Percentiles rank a stretch among this genome's conserved stretches.
These are phyloP conservation scores for Naumovozyma dairenensis DNA, from an alignment of 805 yeast genomes.

Conservation along the genomic window DNA sequence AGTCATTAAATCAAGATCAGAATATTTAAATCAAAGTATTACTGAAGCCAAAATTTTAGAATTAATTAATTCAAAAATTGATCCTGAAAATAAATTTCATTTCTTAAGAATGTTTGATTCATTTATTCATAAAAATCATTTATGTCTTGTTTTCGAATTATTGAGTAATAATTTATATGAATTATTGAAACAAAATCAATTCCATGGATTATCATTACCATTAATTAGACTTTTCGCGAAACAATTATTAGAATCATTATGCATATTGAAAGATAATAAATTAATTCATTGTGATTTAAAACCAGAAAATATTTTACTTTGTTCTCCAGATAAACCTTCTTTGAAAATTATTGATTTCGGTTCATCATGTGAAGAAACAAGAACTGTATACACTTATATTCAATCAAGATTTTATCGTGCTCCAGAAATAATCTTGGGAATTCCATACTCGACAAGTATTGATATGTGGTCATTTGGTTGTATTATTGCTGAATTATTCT, in stretches of 20 bases:
- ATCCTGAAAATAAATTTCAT: slow-evolving; percentile 62
- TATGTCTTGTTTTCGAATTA: slow-evolving; percentile 87
- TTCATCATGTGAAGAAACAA: slow-evolving; percentile 85
- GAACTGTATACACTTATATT: slow-evolving; percentile 81
- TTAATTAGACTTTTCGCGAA: slow-evolving; percentile 67
- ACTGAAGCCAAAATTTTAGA: slow-evolving; percentile 85
- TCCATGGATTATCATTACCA: slow-evolving; percentile 77
- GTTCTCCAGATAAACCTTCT: slow-evolving; percentile 62
- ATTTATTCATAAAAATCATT: slow-evolving; percentile 84
- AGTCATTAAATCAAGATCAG: slow-evolving; percentile 86
- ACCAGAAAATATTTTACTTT: slow-evolving; percentile 85
- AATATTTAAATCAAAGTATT: slow-evolving; percentile 81
- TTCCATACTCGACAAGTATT: slow-evolving; percentile 85
- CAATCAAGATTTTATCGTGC: slow-evolving; percentile 90
- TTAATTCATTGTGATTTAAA: slow-evolving; percentile 93
- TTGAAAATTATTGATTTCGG: slow-evolving; percentile 95
- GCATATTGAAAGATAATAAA: slow-evolving; percentile 70
- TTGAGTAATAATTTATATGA: slow-evolving; percentile 84
- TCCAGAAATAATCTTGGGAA: slow-evolving; percentile 87
- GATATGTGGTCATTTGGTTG: slow-evolving; percentile 98
- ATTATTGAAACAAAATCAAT: slow-evolving; percentile 83
- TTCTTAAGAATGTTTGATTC: slow-evolving; percentile 75
- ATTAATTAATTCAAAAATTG: slow-evolving; percentile 60
- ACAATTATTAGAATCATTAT: slow-evolving; percentile 73
- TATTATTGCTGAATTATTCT: slow-evolving; percentile 77